A percentile compares a stretch with the other conserved stretches of the same genome.
Conservation (phyloP, 352 stramenopile genomes). For the Phytophthora megakarya region DNA sequence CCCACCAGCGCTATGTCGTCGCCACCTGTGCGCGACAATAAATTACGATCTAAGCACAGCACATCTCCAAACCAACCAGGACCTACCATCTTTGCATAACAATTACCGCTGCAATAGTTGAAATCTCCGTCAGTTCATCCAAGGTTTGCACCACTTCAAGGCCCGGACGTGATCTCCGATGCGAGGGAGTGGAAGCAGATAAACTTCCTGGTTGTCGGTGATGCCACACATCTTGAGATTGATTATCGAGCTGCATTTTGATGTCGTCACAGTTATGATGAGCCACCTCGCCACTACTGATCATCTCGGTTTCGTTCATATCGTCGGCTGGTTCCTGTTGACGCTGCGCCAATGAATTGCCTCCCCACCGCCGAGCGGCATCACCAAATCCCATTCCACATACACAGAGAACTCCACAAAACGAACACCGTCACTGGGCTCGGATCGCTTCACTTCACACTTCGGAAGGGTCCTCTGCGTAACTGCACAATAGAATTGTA, state of each 20-base stretch:
- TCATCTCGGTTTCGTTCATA: slow-evolving; percentile 9
- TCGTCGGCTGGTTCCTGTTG: neutral
- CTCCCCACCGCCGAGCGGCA: slow-evolving; percentile 6
- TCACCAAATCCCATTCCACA: slow-evolving; percentile 23
- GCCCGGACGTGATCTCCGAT: slow-evolving; percentile 11
- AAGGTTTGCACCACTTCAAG: slow-evolving; percentile 28
- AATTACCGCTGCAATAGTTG: slow-evolving; percentile 41
- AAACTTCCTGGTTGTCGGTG: slow-evolving; percentile 11
- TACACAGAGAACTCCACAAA: slow-evolving; percentile 6
- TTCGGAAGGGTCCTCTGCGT: slow-evolving; percentile 6
- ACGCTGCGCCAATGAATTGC: slow-evolving; percentile 4
- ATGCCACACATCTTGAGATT: slow-evolving; percentile 9
- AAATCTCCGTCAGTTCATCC: slow-evolving; percentile 48
- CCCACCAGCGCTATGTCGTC: slow-evolving; percentile 35
- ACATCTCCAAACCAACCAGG: neutral
- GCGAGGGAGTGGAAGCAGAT: slow-evolving; percentile 5
- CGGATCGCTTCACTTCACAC: slow-evolving; percentile 2
- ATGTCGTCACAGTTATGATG: slow-evolving; percentile 7
- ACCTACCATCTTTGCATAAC: slow-evolving; percentile 47
- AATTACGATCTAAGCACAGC: neutral
- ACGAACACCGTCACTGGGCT: slow-evolving; percentile 6
- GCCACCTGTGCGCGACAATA: slow-evolving; percentile 34
- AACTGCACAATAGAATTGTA: neutral
- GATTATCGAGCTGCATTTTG: slow-evolving; percentile 17
- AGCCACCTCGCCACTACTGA: slow-evolving; percentile 15